A percentile compares a stretch with the other conserved stretches of the same genome.
These are phyloP conservation scores for Cladosporium sp. DNA, from an alignment of 2,329 filamentous ascomycete species.

Conservation along the genomic window DNA sequence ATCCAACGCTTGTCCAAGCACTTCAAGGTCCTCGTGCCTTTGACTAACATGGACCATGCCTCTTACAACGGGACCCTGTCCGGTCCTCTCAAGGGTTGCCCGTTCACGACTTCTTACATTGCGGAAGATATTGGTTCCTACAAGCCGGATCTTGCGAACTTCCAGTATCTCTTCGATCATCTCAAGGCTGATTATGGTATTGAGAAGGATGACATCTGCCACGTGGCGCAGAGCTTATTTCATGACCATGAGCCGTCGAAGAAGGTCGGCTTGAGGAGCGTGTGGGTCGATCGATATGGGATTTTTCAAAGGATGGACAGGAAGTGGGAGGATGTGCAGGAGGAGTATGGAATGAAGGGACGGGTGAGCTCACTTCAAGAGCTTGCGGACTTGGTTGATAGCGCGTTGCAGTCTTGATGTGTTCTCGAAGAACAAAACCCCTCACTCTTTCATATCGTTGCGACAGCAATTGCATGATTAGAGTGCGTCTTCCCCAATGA, in stretches of 20 bases:
- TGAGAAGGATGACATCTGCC: slow-evolving; percentile 58
- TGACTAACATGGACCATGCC: slow-evolving; percentile 60
- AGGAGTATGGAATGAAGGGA: slow-evolving; percentile 56
- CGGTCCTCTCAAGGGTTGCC: slow-evolving; percentile 53
- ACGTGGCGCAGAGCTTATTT: slow-evolving; percentile 67
- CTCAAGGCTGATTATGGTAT: slow-evolving; percentile 58
- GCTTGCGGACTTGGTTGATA: slow-evolving; percentile 59
- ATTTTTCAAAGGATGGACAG: slow-evolving; percentile 35
- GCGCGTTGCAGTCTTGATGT: slow-evolving; percentile 28
- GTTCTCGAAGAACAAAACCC: too few relatives aligned
- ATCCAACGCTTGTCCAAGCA: slow-evolving; percentile 51
- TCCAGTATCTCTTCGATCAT: slow-evolving; percentile 62
- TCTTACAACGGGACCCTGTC: slow-evolving; percentile 53
- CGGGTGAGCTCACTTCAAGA: slow-evolving; percentile 61
- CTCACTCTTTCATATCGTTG: too few relatives aligned
- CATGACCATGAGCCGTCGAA: slow-evolving; percentile 68
- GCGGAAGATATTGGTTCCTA: slow-evolving; percentile 71
- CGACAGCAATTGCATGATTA: too few relatives aligned
- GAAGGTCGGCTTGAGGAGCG: slow-evolving; percentile 58
- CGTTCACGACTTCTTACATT: slow-evolving; percentile 66
- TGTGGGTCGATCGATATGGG: slow-evolving; percentile 65
- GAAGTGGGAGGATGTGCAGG: slow-evolving; percentile 40
- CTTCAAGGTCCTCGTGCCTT: slow-evolving; percentile 58
- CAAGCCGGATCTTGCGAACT: slow-evolving; percentile 66
- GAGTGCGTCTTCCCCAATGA: too few relatives aligned